phyloP scores from a whole-genome alignment of 805 yeast species.

The Saccharomycopsis selenospora region DNA sequence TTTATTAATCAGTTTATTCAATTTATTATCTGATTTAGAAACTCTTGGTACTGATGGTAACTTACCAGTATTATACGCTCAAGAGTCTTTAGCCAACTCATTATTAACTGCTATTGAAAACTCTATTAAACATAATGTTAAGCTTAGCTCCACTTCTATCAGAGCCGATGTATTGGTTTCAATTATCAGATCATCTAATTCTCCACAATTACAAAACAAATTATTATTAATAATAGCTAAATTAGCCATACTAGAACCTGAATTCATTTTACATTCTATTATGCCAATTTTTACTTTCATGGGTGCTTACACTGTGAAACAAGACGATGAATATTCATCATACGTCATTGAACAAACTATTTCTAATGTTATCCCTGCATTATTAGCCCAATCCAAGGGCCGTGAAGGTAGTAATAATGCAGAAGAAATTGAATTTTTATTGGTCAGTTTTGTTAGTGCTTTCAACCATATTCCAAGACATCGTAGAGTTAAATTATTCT shows the following conservation, averaged over 20 bases:
- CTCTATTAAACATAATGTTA: constrained; percentile 36
- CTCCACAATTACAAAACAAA: constrained; percentile 94
- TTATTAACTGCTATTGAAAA: constrained; percentile 62
- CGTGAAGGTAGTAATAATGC: constrained; percentile 33
- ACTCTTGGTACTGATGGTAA: constrained; percentile 87
- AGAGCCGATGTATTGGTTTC: constrained; percentile 89
- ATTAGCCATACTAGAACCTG: constrained; percentile 83
- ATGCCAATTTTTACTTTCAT: constrained; percentile 99
- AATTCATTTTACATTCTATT: constrained; percentile 84
- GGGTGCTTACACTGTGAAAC: constrained; percentile 97
- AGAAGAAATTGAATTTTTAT: constrained; percentile 73
- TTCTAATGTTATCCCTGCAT: constrained; percentile 82
- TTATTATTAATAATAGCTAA: constrained; percentile 78
- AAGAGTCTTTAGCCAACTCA: constrained; percentile 83
- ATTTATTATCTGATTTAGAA: constrained; percentile 64
- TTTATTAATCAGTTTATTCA: constrained; percentile 47
- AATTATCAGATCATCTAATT: constrained; percentile 78
- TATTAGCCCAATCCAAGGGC: constrained; percentile 44
- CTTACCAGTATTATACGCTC: constrained; percentile 82
- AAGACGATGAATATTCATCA: constrained; percentile 92
- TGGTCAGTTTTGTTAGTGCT: constrained; percentile 89
- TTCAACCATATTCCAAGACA: constrained; percentile 95
- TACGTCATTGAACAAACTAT: constrained; percentile 91
- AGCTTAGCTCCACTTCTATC: constrained; percentile 55
- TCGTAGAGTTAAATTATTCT: constrained; percentile 79